These are phyloP conservation scores for Trichoderma citrinoviride DNA, from an alignment of 2,329 filamentous ascomycete genomes.

Conservation along the genomic window DNA sequence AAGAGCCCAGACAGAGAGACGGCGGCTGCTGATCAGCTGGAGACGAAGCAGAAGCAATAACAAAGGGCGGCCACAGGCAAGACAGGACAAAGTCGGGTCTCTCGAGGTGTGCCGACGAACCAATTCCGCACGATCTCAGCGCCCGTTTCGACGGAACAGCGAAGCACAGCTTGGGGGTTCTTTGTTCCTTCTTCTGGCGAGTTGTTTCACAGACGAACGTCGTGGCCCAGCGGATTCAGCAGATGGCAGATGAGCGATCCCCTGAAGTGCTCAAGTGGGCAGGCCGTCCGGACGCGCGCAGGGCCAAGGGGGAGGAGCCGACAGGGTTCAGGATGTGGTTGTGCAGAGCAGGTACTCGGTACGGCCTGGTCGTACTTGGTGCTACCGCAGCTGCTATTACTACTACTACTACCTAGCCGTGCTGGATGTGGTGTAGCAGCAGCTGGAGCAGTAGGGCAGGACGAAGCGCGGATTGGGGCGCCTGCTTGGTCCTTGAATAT, in stretches of 20 bases:
- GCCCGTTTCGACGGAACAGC: slow-evolving; percentile 31
- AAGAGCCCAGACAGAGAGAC: background rate
- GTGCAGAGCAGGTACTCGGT: background rate
- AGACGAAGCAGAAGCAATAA: slow-evolving; percentile 17
- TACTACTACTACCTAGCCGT: too few relatives aligned
- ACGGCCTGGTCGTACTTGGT: too few relatives aligned
- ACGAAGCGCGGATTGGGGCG: slow-evolving; percentile 21
- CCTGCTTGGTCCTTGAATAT: slow-evolving; percentile 12
- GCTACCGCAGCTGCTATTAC: too few relatives aligned
- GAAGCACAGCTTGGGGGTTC: slow-evolving; percentile 24
- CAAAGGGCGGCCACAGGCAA: slow-evolving; percentile 2
- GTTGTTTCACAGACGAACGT: slow-evolving; percentile 33
- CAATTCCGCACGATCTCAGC: slow-evolving; percentile 44
- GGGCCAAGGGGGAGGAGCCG: slow-evolving; percentile 18
- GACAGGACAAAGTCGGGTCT: slow-evolving; percentile 16
- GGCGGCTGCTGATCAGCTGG: slow-evolving; percentile 13
- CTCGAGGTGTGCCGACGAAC: slow-evolving; percentile 37
- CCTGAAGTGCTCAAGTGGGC: slow-evolving; percentile 18
- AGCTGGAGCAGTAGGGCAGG: slow-evolving; percentile 12
- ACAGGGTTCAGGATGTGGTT: background rate
- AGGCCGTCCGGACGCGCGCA: slow-evolving; percentile 21
- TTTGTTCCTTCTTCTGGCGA: slow-evolving; percentile 27
- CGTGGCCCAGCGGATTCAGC: slow-evolving; percentile 27
- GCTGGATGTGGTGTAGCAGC: too few relatives aligned
- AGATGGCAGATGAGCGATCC: slow-evolving; percentile 23